These are phyloP conservation scores for Fraxinus anomala DNA, from an alignment of 257 asterid species.

Conservation along the genomic window DNA sequence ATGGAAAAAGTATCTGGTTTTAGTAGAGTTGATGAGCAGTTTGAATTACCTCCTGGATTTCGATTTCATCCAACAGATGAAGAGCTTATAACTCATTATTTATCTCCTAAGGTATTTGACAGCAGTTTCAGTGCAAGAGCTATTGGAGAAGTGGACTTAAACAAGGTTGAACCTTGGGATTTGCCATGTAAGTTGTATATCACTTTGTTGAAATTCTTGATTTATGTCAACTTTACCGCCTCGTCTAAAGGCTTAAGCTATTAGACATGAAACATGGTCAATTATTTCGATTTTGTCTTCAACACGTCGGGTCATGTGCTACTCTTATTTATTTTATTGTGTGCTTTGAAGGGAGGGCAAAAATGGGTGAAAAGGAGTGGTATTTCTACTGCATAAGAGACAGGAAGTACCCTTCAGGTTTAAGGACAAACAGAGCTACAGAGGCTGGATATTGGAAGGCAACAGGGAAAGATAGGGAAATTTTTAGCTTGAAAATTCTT, in stretches of 20 bases:
- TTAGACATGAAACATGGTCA: too few species aligned
- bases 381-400: slow-evolving; percentile 68
- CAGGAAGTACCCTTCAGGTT: slow-evolving; percentile 73
- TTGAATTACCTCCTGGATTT: slow-evolving; percentile 66
- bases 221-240: not conserved
- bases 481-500: slow-evolving; percentile 43
- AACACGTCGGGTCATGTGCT: too few species aligned
- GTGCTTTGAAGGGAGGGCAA: slow-evolving; percentile 57
- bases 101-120: slow-evolving; percentile 51
- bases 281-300: not conserved
- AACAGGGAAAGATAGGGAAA: slow-evolving; percentile 73
- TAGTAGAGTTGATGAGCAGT: slow-evolving; percentile 3
- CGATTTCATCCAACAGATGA: slow-evolving; percentile 79
- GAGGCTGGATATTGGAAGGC: slow-evolving; percentile 84
- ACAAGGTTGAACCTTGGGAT: slow-evolving; percentile 87
- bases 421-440: slow-evolving; percentile 75
- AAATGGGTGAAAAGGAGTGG: slow-evolving; percentile 79
- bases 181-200: slow-evolving; percentile 61
- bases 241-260: not conserved
- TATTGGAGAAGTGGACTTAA: slow-evolving; percentile 74
- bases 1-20: slow-evolving; percentile 7
- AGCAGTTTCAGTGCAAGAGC: slow-evolving; percentile 39
- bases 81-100: slow-evolving; percentile 69
- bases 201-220: not conserved
- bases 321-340: too few species aligned